These are phyloP conservation scores for Aspergillus biplanus DNA, from an alignment of 495 filamentous ascomycete species.

Conservation along the genomic window DNA sequence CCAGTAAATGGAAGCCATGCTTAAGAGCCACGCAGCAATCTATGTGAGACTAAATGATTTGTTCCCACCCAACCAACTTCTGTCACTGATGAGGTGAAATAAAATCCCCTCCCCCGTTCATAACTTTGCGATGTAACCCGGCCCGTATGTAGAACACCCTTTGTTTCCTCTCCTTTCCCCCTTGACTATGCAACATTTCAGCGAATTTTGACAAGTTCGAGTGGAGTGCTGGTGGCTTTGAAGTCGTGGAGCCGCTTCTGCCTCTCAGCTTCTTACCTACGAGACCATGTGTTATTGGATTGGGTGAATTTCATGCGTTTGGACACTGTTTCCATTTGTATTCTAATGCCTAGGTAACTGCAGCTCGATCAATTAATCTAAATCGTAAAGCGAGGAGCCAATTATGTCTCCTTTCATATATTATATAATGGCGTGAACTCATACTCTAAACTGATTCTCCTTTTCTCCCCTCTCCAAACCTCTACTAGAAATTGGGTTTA, in stretches of 20 bases:
- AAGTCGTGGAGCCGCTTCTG: constrained; percentile 11
- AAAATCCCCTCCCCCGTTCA: constrained; percentile 5
- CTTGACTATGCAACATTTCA: constrained; percentile 25
- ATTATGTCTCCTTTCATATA: not conserved
- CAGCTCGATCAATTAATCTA: constrained; percentile 10
- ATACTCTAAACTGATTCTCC: too few species aligned
- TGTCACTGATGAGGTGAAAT: constrained; percentile 12
- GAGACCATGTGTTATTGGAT: constrained; percentile 27
- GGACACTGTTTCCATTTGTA: constrained; percentile 33
- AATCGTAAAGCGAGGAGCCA: not conserved
- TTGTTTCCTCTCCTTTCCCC: constrained; percentile 21
- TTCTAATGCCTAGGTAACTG: constrained; percentile 29
- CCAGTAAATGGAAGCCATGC: constrained; percentile 37
- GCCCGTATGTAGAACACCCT: constrained; percentile 39
- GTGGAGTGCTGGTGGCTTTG: constrained; percentile 12
- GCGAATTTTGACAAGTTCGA: constrained; percentile 30
- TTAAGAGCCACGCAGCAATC: constrained; percentile 3
- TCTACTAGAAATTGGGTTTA: too few species aligned
- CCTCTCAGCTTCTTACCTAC: constrained; percentile 20
- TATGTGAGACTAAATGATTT: not conserved
- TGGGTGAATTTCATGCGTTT: constrained; percentile 31
- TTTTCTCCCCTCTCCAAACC: too few species aligned
- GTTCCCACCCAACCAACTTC: not conserved
- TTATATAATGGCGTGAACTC: too few species aligned
- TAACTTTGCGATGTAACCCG: constrained; percentile 12